Conservation (phyloP, 2,329 filamentous ascomycete genomes). For the Monilinia polystroma region DNA sequence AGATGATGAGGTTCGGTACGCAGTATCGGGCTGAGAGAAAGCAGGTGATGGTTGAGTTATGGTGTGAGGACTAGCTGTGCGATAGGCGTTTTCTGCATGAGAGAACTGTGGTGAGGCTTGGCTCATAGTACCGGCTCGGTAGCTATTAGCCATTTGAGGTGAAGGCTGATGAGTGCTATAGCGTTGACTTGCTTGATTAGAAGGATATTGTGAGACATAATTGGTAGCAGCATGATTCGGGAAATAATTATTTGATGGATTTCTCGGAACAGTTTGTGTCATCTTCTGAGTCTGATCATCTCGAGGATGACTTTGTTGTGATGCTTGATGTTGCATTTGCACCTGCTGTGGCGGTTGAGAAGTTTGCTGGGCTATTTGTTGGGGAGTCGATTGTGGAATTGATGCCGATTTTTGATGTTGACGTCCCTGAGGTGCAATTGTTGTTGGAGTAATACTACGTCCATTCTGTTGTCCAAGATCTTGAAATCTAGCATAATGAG, state of each 20-base stretch:
- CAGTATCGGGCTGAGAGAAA: slow-evolving; percentile 34
- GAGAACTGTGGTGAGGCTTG: slow-evolving; percentile 38
- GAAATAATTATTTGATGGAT: slow-evolving; percentile 36
- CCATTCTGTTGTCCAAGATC: slow-evolving; percentile 36
- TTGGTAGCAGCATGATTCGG: slow-evolving; percentile 31
- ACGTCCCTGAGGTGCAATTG: slow-evolving; percentile 32
- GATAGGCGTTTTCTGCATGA: slow-evolving; percentile 36
- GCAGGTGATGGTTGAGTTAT: slow-evolving; percentile 37
- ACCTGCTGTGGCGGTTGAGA: slow-evolving; percentile 20
- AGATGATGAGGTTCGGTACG: slow-evolving; percentile 32
- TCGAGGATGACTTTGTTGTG: slow-evolving; percentile 34
- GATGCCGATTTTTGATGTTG: slow-evolving; percentile 33
- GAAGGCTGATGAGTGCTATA: slow-evolving; percentile 37
- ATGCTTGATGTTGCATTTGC: slow-evolving; percentile 34
- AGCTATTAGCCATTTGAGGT: slow-evolving; percentile 36
- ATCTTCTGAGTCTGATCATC: slow-evolving; percentile 33
- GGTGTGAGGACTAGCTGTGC: slow-evolving; percentile 37
- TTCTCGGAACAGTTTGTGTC: slow-evolving; percentile 30
- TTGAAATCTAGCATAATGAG: slow-evolving; percentile 40
- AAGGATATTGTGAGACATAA: slow-evolving; percentile 39
- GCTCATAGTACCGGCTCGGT: slow-evolving; percentile 32
- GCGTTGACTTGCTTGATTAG: slow-evolving; percentile 38
- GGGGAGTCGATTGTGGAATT: slow-evolving; percentile 34
- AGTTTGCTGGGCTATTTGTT: slow-evolving; percentile 30
- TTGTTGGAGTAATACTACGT: slow-evolving; percentile 34